These are phyloP conservation scores for Diaporthe longicolla DNA, from an alignment of 2,329 filamentous ascomycete genomes.

Conservation along the genomic window DNA sequence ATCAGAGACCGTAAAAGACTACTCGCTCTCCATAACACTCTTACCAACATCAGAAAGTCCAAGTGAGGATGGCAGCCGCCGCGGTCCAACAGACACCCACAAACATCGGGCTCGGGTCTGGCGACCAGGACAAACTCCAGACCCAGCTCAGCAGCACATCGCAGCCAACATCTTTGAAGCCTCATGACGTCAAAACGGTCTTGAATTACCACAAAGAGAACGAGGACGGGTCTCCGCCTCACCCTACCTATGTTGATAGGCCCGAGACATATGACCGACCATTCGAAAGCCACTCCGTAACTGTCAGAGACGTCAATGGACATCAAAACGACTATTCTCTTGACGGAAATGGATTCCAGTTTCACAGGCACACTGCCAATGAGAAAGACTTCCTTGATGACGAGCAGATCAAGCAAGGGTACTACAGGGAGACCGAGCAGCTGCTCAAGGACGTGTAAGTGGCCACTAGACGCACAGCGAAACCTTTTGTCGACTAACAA, in stretches of 20 bases:
- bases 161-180: constrained; percentile 18
- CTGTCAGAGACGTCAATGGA: constrained; percentile 67
- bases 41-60: background rate
- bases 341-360: constrained; percentile 69
- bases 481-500: background rate
- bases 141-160: constrained; percentile 5
- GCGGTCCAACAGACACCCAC: constrained; percentile 13
- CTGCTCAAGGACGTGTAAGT: constrained; percentile 31
- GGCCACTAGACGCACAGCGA: background rate
- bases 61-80: constrained; percentile 5
- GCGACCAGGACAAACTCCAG: constrained; percentile 1
- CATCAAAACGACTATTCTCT: constrained; percentile 76
- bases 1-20: background rate
- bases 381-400: constrained; percentile 70
- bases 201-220: constrained; percentile 23
- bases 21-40: background rate
- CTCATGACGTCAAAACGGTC: constrained; percentile 24
- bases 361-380: constrained; percentile 64
- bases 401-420: constrained; percentile 14
- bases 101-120: constrained; percentile 3
- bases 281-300: constrained; percentile 52
- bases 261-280: constrained; percentile 14
- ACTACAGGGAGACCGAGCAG: constrained; percentile 20
- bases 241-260: constrained; percentile 17
- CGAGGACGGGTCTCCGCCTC: constrained; percentile 10